Evolutionary conservation across 805 yeast species (phyloP), one percentile per base, ranked within the genome.

Genomic region (Saccharomycopsis babjevae): DNA sequence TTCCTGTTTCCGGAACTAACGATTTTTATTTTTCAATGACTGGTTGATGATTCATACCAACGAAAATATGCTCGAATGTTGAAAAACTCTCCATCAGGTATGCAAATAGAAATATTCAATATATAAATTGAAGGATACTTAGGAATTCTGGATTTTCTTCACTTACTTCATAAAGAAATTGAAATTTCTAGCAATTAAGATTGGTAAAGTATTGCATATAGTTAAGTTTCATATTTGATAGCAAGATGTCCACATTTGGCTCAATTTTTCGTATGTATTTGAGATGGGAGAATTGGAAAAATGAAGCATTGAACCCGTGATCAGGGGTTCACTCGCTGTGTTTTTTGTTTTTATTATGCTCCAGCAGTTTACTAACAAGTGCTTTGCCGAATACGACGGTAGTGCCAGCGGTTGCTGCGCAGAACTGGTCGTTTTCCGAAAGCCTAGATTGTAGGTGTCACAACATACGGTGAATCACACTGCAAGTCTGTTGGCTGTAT

Each of bases 381-480:
- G 46, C 18, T 40, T 13, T 40, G 5, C 13, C 11, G 46, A 40
- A 40, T 40, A 40, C 40, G 1, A 50, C 52, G 13, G 58, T 61
- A n/a, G 34, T 25, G 38, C 28, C 10, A 10, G 50, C 28, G 13
- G 10, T 18, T 10, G 18, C 34, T 8, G 28, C 34, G 36, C 34
- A 20, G 20, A 52, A 52, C 13, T 50, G 28, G 28, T 50, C 25
- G 18, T 22, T n/a, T 61, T 25, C 22, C 22, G 28, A 52, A 28
- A 20, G 4, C 38, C 15, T 7, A 54, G n/a, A 15, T 1, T 34
- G 72, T 76, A 74, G 77, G 76, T 63, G 98, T 93, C 66, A 93
- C 98, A 65, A 93, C 99, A 36, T 93, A 91, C 78, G 99, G 99
- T 66, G 99, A 94, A 73, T 90, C 97, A 8, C 99, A 94, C 77